phyloP scores from a whole-genome alignment of 345 rosid species.

The Trapa incisa region DNA sequence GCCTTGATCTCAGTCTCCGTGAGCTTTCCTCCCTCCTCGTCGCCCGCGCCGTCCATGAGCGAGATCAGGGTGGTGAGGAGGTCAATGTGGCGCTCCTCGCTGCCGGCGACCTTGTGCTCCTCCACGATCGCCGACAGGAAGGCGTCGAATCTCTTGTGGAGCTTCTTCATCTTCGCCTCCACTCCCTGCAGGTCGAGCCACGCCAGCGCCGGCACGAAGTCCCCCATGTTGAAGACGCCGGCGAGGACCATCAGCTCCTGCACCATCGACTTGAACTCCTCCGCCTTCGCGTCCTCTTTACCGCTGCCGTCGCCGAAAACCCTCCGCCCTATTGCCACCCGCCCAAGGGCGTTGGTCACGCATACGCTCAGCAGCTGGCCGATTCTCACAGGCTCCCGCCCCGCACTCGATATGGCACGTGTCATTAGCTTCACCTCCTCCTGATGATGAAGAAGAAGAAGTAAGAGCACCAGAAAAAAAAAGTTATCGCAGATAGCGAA shows the following conservation, averaged over 20 bases:
- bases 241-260: conserved; percentile 74
- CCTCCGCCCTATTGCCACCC: conserved; percentile 66
- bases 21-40: conserved; percentile 43
- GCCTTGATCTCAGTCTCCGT: conserved; percentile 85
- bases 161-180: conserved; percentile 70
- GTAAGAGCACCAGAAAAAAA: not conserved
- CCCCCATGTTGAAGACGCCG: conserved; percentile 79
- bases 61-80: conserved; percentile 57
- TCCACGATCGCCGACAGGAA: conserved; percentile 47
- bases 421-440: conserved; percentile 44
- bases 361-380: conserved; percentile 60
- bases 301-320: conserved; percentile 50
- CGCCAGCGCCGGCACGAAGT: conserved; percentile 66
- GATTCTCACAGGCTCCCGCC: conserved; percentile 27
- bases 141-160: conserved; percentile 59
- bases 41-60: conserved; percentile 25
- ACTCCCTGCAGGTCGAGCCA: conserved; percentile 83
- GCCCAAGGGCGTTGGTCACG: conserved; percentile 57
- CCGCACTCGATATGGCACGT: conserved; percentile 28
- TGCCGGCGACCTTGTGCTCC: conserved; percentile 38
- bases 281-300: conserved; percentile 47
- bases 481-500: not conserved
- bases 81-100: conserved; percentile 19
- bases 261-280: conserved; percentile 83
- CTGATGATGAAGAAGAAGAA: conserved; percentile 17